Evolutionary conservation across 768 basidiomycete genomes (phyloP).

Genomic region (Suillus hirtellus): DNA sequence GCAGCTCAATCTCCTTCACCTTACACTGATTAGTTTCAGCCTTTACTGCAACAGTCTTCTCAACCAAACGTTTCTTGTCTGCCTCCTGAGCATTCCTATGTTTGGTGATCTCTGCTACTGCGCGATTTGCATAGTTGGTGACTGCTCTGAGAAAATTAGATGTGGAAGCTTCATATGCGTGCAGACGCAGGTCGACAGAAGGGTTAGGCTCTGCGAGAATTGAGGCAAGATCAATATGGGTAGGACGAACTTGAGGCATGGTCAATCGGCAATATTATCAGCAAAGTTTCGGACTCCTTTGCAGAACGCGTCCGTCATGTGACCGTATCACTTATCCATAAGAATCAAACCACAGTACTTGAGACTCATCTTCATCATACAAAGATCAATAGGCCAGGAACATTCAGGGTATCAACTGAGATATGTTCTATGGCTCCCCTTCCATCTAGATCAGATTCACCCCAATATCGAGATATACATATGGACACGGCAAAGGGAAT

Average conservation of each 20-base stretch:
- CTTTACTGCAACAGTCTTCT: conserved; percentile 64
- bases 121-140: conserved; percentile 68
- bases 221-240: conserved; percentile 62
- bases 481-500: conserved; percentile 80
- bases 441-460: conserved; percentile 2
- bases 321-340: conserved; percentile 13
- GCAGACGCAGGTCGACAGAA: conserved; percentile 61
- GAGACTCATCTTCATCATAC: neutral
- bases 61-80: conserved; percentile 62
- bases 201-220: conserved; percentile 57
- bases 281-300: neutral
- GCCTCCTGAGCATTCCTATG: conserved; percentile 59
- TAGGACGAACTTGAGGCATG: conserved; percentile 11
- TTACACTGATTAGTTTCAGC: conserved; percentile 75
- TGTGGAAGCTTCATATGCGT: conserved; percentile 64
- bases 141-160: conserved; percentile 74
- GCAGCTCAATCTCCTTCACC: conserved; percentile 74
- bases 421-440: neutral
- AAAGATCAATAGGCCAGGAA: neutral
- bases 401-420: neutral
- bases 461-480: conserved; percentile 56
- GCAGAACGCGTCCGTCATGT: conserved; percentile 26
- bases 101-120: conserved; percentile 68
- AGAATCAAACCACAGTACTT: neutral
- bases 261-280: neutral